Base-by-base conservation (phyloP, 2,329 filamentous ascomycete genomes). In the Sclerotiophoma versabilis region DNA sequence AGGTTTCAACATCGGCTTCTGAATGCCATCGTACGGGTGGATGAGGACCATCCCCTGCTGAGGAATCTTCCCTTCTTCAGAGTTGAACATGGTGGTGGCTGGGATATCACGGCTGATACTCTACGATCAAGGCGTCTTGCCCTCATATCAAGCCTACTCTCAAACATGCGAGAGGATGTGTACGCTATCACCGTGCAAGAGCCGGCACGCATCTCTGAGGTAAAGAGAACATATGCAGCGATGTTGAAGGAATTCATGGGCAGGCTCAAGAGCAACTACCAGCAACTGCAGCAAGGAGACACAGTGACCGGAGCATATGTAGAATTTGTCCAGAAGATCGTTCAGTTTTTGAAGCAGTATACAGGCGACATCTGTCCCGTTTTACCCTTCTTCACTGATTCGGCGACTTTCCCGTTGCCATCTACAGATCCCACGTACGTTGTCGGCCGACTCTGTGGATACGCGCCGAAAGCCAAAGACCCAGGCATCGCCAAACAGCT, bases 1-100 rank as follows among this genome's bases (percentile, higher is more conserved):
- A 86, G 86, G 62, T 87, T 83, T 57, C 86, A 88, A 63, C 79
- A 87, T 66, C 71, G 74, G 20, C 75, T 88, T 6, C 84, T 85
- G 0, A 72, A 76, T n/a, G 77, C 79, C 3, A 65, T 88, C 29
- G 65, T 86, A 26, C 83, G 83, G 45, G 68, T 67, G n/a, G 75
- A 78, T 54, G 52, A 66, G 0, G 42, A 68, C 1, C 78, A 85
- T 43, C 76, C 77, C 0, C 67, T 88, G 4, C 72, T 88, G 39
- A 64, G 73, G 15, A 87, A 88, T 53, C 71, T 87, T 32, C 86
- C 86, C 0, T 88, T 88, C 63, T 78, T 73, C 30, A 71, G 62
- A 37, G 71, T 80, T 41, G 47, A 56, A 14, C 63, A 66, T 17
- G 74, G 64, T 33, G 71, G 72, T 2, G 60, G 60, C 14, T 83